A percentile compares a stretch with the other conserved stretches of the same genome.
phyloP scores from a whole-genome alignment of 768 basidiomycete species.

The Termitomyces titanicus region DNA sequence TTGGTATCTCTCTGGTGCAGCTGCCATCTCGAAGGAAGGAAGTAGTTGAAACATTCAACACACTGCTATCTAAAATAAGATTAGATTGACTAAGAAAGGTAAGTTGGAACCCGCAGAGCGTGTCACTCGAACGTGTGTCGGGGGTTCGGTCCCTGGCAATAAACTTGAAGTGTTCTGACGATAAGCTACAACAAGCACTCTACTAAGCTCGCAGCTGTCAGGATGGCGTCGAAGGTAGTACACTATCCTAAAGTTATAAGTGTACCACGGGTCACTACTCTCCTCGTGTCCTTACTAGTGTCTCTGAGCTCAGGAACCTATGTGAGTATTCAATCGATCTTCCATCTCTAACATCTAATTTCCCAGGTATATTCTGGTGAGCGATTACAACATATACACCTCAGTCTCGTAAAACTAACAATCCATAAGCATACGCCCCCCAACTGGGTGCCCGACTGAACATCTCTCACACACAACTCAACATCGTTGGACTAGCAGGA shows the following conservation, averaged over 20 bases:
- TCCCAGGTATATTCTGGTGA: slow-evolving; percentile 44
- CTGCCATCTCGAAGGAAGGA: too few relatives aligned
- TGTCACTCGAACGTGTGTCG: too few relatives aligned
- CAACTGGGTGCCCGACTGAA: slow-evolving; percentile 77
- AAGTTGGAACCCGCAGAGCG: too few relatives aligned
- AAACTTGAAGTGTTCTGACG: too few relatives aligned
- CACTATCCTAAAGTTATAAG: slow-evolving; percentile 15
- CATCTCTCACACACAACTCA: slow-evolving; percentile 77
- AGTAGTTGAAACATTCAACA: too few relatives aligned
- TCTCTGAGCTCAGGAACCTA: slow-evolving; percentile 69
- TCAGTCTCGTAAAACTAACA: background rate
- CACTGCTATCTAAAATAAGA: too few relatives aligned
- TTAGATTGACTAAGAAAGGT: too few relatives aligned
- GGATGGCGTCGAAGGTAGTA: background rate
- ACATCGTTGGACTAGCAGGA: slow-evolving; percentile 78
- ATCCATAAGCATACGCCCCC: slow-evolving; percentile 71
- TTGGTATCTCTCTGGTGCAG: too few relatives aligned
- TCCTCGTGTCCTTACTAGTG: slow-evolving; percentile 56
- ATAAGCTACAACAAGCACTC: too few relatives aligned
- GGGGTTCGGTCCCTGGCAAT: too few relatives aligned
- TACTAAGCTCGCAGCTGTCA: too few relatives aligned
- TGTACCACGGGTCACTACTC: slow-evolving; percentile 39
- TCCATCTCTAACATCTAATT: slow-evolving; percentile 1
- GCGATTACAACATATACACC: background rate
- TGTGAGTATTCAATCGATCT: slow-evolving; percentile 47